phyloP scores from a whole-genome alignment of 805 yeast genomes.

The Groenewaldozyma salmanticensis region DNA sequence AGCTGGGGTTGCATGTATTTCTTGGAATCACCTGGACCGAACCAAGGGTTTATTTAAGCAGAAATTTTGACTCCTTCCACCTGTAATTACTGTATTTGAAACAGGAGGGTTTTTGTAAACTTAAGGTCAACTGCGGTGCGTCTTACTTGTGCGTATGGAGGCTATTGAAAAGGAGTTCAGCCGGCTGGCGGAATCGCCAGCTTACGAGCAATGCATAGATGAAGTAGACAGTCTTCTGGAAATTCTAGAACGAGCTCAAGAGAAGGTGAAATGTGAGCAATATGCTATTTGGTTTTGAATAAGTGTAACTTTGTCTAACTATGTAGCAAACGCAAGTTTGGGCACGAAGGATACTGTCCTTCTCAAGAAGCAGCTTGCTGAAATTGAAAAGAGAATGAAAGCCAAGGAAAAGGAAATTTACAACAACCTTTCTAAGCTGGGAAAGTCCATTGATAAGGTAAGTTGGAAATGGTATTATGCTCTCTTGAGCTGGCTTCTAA shows the following conservation, averaged over 20 bases:
- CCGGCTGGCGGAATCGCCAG: slow-evolving; percentile 22
- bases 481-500: slow-evolving; percentile 1
- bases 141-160: no score
- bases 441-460: slow-evolving; percentile 26
- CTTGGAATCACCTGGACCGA: no score
- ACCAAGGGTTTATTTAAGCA: no score
- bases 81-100: no score
- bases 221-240: slow-evolving; percentile 24
- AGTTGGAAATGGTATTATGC: no score
- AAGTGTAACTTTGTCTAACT: slow-evolving; percentile 1
- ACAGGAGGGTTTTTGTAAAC: no score
- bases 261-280: slow-evolving; percentile 14
- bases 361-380: slow-evolving; percentile 10
- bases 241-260: slow-evolving; percentile 20
- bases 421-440: slow-evolving; percentile 22
- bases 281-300: not conserved
- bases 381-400: slow-evolving; percentile 14
- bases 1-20: no score
- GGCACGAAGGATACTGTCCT: slow-evolving; percentile 9
- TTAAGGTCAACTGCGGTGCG: no score
- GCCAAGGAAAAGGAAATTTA: slow-evolving; percentile 23
- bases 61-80: no score
- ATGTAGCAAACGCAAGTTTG: not conserved
- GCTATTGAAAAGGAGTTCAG: slow-evolving; percentile 25
- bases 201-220: slow-evolving; percentile 24